Evolutionary conservation across 192 early-diverging fungal species (phyloP), one percentile per base, ranked within the genome.

Genomic region (Linnemannia schmuckeri): DNA sequence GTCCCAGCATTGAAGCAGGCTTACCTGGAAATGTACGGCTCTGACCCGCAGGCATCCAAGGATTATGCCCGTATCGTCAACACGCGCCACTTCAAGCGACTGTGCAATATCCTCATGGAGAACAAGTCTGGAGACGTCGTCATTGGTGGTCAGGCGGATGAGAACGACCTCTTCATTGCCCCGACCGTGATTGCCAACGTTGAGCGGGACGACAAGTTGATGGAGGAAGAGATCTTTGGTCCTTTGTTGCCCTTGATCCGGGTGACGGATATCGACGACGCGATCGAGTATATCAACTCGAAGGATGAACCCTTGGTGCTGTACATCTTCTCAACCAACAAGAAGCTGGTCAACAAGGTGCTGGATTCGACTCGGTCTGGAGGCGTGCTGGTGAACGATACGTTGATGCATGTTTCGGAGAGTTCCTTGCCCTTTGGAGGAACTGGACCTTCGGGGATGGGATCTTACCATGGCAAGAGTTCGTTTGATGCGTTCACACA

Each of bases 181-280:
- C 96, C 95, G 1, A 96, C 95, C 18, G 83, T 98, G 33, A 80
- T 99, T 37, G 89, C 93, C 27, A 92, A 95, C 38, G 95, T 97
- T n/a, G 69, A 82, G 10, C 82, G 90, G 15, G 90, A 91, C 82
- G 88, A 91, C 57, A 82, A 82, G 42, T 85, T 96, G 75, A 97
- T 97, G 97, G 72, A 88, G 30, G 96, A 95, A 42, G 97, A 99
- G 84, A 80, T 99, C 42, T 98, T 99, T 91, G 98, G 96, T 17
- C 98, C 98, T 4, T 80, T 97, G 52, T 88, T 99, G 76, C 96
- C 96, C 24, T 88, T 98, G 74, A 74, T 99, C 22, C 77, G 89
- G 6, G 92, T 93, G 73, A 88, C 91, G 70, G 89, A 88, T 47
- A 66, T 94, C 2, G 94, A 94, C 30, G 94, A 93, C 71, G 94